Conservation (phyloP, 75 land plant genomes). For the Adiantum capillusveneris region DNA sequence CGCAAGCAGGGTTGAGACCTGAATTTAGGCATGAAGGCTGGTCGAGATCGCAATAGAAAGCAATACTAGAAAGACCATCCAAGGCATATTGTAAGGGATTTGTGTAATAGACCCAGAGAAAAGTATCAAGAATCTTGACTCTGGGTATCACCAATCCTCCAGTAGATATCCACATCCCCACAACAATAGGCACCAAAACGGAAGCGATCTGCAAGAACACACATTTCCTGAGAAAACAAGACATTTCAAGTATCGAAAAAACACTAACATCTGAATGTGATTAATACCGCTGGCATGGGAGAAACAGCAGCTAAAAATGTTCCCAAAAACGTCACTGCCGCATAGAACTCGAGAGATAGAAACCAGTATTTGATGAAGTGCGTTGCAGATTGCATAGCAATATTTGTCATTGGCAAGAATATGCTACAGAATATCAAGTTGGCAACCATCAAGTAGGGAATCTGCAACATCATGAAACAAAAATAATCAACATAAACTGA, state of each 20-base stretch:
- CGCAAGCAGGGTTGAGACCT: constrained; percentile 22
- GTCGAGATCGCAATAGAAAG: constrained; percentile 39
- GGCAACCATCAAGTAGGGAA: constrained; percentile 36
- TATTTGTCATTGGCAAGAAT: constrained; percentile 34
- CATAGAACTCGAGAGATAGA: constrained; percentile 28
- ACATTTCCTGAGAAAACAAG: too few relatives aligned
- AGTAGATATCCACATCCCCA: constrained; percentile 39
- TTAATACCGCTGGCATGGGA: constrained; percentile 29
- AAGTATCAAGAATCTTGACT: constrained; percentile 20
- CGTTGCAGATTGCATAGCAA: constrained; percentile 17
- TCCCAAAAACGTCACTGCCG: constrained; percentile 36
- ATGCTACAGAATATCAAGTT: constrained; percentile 28
- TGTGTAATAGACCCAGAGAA: constrained; percentile 33
- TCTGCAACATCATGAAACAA: constrained; percentile 6
- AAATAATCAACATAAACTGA: not conserved
- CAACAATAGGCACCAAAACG: constrained; percentile 35
- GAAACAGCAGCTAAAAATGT: constrained; percentile 28
- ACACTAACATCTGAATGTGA: not conserved
- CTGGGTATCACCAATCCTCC: constrained; percentile 32
- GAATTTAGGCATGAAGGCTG: constrained; percentile 19
- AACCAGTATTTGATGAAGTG: constrained; percentile 30
- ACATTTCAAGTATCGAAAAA: too few relatives aligned
- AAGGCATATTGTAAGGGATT: constrained; percentile 43
- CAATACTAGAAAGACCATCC: constrained; percentile 29
- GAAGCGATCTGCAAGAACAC: constrained; percentile 22